Percentiles rank a stretch among this genome's conserved stretches.
phyloP scores from a whole-genome alignment of 805 yeast genomes.

The Candida parachauliodes region DNA sequence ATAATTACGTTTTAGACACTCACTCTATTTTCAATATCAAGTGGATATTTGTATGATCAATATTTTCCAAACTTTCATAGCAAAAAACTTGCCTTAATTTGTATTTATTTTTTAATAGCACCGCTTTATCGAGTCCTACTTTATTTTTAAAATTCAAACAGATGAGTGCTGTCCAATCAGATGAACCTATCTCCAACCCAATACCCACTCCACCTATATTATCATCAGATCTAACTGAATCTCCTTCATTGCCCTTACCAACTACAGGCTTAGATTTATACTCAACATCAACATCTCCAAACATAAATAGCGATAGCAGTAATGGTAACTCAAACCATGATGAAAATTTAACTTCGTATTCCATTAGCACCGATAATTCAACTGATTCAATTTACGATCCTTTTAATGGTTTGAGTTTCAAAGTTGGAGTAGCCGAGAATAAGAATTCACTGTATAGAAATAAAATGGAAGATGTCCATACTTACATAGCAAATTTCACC shows the following conservation, averaged over 20 bases:
- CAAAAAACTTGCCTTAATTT: too few species aligned
- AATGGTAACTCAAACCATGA: background rate
- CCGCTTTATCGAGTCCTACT: too few species aligned
- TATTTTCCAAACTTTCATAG: too few species aligned
- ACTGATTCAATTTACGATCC: slow-evolving; percentile 29
- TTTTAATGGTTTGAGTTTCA: slow-evolving; percentile 60
- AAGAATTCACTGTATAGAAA: slow-evolving; percentile 75
- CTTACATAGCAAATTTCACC: slow-evolving; percentile 89
- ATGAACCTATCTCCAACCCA: background rate
- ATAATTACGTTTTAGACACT: too few species aligned
- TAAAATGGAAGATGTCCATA: slow-evolving; percentile 95
- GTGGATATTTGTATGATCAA: too few species aligned
- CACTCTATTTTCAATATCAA: too few species aligned
- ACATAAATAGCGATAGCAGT: too few species aligned
- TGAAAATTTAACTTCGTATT: background rate
- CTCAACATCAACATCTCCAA: background rate
- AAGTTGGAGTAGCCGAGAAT: slow-evolving; percentile 91
- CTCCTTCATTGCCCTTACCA: slow-evolving; percentile 1
- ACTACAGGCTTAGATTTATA: background rate
- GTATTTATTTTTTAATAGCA: too few species aligned
- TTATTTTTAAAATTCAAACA: too few species aligned
- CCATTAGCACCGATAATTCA: background rate
- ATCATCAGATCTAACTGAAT: background rate
- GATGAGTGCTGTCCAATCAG: background rate
- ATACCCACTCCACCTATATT: slow-evolving; percentile 3